These are phyloP conservation scores for Barnettozyma sucrosica DNA, from an alignment of 805 yeast species.

Conservation along the genomic window DNA sequence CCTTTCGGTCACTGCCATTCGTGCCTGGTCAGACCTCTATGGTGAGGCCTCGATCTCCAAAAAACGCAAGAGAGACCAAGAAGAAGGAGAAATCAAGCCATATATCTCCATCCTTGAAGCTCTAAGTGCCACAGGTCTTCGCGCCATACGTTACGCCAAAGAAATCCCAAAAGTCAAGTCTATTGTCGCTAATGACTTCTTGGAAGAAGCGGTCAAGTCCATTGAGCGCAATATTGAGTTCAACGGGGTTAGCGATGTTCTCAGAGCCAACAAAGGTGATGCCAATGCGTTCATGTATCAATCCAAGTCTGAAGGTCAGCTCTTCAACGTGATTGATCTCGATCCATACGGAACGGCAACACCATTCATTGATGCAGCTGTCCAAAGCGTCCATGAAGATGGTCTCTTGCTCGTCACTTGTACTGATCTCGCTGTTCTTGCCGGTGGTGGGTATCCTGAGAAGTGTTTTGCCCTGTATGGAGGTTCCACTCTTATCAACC, in stretches of 20 bases:
- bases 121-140: conserved; percentile 87
- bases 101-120: conserved; percentile 79
- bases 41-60: conserved; percentile 27
- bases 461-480: conserved; percentile 94
- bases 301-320: conserved; percentile 33
- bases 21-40: conserved; percentile 75
- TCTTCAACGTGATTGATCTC: conserved; percentile 82
- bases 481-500: conserved; percentile 70
- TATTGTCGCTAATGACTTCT: conserved; percentile 85
- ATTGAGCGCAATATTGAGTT: conserved; percentile 66
- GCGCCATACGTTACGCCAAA: conserved; percentile 89
- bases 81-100: conserved; percentile 22
- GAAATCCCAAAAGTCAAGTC: conserved; percentile 74
- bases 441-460: conserved; percentile 95
- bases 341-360: conserved; percentile 98
- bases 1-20: conserved; percentile 74
- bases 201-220: conserved; percentile 78
- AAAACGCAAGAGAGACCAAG: conserved; percentile 28
- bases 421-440: conserved; percentile 92
- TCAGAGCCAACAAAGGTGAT: conserved; percentile 73
- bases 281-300: conserved; percentile 80
- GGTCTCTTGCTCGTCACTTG: conserved; percentile 90
- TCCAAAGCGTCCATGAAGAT: conserved; percentile 75
- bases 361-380: conserved; percentile 90
- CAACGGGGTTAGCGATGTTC: conserved; percentile 54